These are phyloP conservation scores for Evansstolkia leycettana DNA, from an alignment of 495 filamentous ascomycete genomes.

Conservation along the genomic window DNA sequence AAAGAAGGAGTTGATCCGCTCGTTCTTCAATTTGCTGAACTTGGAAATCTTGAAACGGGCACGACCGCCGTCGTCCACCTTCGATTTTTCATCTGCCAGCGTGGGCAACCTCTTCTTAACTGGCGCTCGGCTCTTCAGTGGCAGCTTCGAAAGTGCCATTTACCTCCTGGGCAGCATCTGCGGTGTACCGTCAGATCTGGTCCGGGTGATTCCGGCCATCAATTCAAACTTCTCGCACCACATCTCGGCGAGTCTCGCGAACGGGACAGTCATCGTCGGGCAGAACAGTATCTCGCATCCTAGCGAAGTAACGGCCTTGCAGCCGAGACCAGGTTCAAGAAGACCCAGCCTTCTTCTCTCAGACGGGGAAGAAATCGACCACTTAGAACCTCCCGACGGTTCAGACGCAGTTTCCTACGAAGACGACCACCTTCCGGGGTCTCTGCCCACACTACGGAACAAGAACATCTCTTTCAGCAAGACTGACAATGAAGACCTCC, in stretches of 20 bases:
- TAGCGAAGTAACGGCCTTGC: constrained; percentile 40
- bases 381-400: constrained; percentile 57
- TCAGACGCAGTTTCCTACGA: constrained; percentile 37
- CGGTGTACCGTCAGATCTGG: constrained; percentile 51
- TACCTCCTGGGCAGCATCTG: constrained; percentile 76
- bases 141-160: constrained; percentile 70
- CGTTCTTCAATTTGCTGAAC: constrained; percentile 77
- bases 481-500: constrained; percentile 53
- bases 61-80: constrained; percentile 60
- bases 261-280: constrained; percentile 73
- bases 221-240: constrained; percentile 91
- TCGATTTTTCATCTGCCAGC: constrained; percentile 78
- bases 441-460: constrained; percentile 62
- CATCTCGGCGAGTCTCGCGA: constrained; percentile 68
- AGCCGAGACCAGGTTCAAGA: constrained; percentile 17
- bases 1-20: constrained; percentile 85
- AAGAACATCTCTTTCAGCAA: constrained; percentile 76
- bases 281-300: constrained; percentile 93
- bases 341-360: constrained; percentile 28
- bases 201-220: constrained; percentile 77
- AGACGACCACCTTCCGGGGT: constrained; percentile 82
- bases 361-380: constrained; percentile 38
- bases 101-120: constrained; percentile 95
- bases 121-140: constrained; percentile 67
- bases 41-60: constrained; percentile 82